Percentiles rank a stretch among this genome's conserved stretches.
Evolutionary conservation across 2,329 filamentous ascomycete species (phyloP).

Genomic region (Blastomyces parvus): DNA sequence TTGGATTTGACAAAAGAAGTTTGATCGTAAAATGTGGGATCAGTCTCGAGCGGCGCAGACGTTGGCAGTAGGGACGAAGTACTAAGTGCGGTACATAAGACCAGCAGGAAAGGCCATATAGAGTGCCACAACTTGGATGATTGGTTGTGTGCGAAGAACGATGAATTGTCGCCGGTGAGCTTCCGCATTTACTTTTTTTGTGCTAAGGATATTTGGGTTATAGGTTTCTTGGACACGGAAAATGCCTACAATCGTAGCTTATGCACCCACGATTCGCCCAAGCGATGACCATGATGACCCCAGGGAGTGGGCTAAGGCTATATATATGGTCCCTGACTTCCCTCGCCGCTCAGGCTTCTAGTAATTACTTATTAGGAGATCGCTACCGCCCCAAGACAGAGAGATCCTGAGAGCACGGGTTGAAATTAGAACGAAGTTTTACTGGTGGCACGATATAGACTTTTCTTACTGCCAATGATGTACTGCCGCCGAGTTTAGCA

Average conservation of each 20-base stretch:
- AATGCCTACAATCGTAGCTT: constrained; percentile 51
- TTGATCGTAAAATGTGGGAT: constrained; percentile 42
- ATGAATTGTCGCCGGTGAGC: too few species aligned
- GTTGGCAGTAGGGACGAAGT: constrained; percentile 44
- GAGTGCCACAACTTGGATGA: constrained; percentile 47
- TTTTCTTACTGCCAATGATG: constrained; percentile 38
- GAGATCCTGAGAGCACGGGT: neutral
- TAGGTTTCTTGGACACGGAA: constrained; percentile 58
- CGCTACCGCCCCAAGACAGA: constrained; percentile 34
- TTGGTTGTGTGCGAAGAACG: constrained; percentile 46
- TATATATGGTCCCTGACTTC: constrained; percentile 53
- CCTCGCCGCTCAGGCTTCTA: constrained; percentile 54
- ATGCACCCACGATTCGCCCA: constrained; percentile 56
- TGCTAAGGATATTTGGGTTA: constrained; percentile 51
- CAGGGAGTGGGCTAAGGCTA: constrained; percentile 51
- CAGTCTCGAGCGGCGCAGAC: constrained; percentile 50
- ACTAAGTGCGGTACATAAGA: constrained; percentile 41
- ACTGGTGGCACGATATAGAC: neutral
- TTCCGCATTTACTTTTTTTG: too few species aligned
- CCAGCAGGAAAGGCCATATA: constrained; percentile 54
- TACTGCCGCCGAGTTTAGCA: constrained; percentile 49
- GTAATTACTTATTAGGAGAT: constrained; percentile 44
- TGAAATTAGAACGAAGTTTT: neutral
- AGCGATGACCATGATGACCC: too few species aligned
- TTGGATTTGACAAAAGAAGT: too few species aligned